A percentile compares a stretch with the other conserved stretches of the same genome.
phyloP scores from a whole-genome alignment of 2,329 filamentous ascomycete species.

The Trichoderma brevicompactum region DNA sequence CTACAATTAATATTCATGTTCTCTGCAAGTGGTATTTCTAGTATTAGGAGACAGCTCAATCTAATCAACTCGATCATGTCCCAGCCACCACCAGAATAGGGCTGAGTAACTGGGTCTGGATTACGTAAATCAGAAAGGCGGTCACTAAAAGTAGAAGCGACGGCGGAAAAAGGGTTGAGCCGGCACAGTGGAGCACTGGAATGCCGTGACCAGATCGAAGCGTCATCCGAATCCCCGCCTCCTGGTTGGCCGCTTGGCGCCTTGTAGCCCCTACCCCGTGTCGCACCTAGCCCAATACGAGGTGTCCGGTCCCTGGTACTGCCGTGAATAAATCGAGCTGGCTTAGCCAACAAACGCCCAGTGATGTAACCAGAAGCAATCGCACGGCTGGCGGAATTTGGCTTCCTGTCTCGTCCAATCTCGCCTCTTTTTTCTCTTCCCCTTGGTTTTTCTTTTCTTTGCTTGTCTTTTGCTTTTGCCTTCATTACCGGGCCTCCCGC shows the following conservation, averaged over 20 bases:
- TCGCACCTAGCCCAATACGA: constrained; percentile 10
- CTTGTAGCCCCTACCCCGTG: constrained; percentile 3
- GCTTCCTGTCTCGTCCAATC: background rate
- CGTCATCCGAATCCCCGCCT: constrained; percentile 11
- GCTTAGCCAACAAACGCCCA: background rate
- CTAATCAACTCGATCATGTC: too few relatives aligned
- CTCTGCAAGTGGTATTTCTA: too few relatives aligned
- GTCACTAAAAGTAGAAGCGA: too few relatives aligned
- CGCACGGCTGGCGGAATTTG: background rate
- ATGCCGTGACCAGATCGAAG: constrained; percentile 1
- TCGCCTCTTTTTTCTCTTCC: background rate
- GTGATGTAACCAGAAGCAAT: constrained; percentile 21
- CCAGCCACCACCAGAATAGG: too few relatives aligned
- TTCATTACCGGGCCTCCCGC: background rate
- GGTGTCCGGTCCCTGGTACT: constrained; percentile 5
- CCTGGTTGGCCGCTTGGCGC: background rate
- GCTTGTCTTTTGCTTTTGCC: background rate
- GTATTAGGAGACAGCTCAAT: too few relatives aligned
- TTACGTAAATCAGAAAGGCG: too few relatives aligned
- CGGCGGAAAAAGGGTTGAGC: constrained; percentile 6
- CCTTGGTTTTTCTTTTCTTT: background rate
- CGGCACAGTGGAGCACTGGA: background rate
- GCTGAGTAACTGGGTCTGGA: too few relatives aligned
- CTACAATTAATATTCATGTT: too few relatives aligned
- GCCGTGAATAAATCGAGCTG: background rate